Base-by-base conservation (phyloP, 257 asterid species). In the Plectranthus barbatus region DNA sequence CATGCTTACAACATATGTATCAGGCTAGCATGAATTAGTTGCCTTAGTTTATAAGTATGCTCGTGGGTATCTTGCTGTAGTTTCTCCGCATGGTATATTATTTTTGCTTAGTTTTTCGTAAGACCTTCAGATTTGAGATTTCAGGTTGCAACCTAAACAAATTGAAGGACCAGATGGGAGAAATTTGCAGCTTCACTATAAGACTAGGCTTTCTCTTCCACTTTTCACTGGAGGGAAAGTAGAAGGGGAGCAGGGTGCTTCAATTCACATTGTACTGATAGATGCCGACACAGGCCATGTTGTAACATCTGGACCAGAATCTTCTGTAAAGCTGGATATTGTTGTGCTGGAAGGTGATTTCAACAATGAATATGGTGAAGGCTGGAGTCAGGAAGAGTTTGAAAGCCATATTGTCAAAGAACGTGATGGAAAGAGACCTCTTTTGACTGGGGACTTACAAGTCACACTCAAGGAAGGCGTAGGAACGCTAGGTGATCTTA, bases 161-260 rank as follows among this genome's bases (percentile, higher is more conserved):
- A 81, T 92, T 67, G 96, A 86, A 80, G 97, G 97, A 37, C 88
- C 94, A 5, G 86, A 89, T 74, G 97, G 97, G 57, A 81, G 96
- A 79, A 89, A 80, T 78, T 76, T 89, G 79, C 96, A 89, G 85
- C 95, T 92, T 61, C 91, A 79, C 63, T 92, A 86, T 56, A 83
- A 62, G 74, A 81, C 99, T 44, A 76, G 97, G 67, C 90, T 92
- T 9, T 86, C 99, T 47, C 82, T 89, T 65, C 99, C 99, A n/a
- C 84, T 92, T 57, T 92, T 85, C 75, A 92, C 99, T 10, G 97
- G 97, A 23, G 99, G 96, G 24, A 88, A 87, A 78, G 96, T 92
- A 45, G 96, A 89, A 83, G 99, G 99, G 18, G 99, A 92, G 76
- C 99, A 86, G 74, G 95, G 97, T 73, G 99, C 97, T 63, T 9